Evolutionary conservation across 805 yeast genomes (phyloP).

Genomic region (Saccharomyces eubayanus): DNA sequence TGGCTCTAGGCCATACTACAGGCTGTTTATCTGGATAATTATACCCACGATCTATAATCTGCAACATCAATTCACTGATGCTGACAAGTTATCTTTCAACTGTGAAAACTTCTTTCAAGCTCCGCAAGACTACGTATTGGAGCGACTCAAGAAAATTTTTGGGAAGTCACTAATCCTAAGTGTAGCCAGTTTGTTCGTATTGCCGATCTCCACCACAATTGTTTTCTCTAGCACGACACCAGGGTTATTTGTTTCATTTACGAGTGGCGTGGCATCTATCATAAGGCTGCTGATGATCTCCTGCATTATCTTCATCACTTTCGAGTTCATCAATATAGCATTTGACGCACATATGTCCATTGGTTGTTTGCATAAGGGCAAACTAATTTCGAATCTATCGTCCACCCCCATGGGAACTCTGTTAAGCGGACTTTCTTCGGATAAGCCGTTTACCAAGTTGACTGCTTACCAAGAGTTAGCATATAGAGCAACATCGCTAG

Average conservation of each 20-base stretch:
- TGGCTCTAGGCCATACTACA: constrained; percentile 4
- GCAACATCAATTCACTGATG: constrained; percentile 46
- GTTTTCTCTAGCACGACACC: constrained; percentile 33
- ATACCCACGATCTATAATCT: constrained; percentile 40
- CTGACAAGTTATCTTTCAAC: constrained; percentile 44
- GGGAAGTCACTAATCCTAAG: constrained; percentile 28
- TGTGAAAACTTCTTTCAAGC: constrained; percentile 33
- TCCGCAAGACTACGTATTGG: constrained; percentile 30
- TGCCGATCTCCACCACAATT: constrained; percentile 19
- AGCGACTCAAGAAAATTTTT: constrained; percentile 27
- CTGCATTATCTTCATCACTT: constrained; percentile 32
- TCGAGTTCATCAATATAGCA: constrained; percentile 51
- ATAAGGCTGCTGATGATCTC: constrained; percentile 30
- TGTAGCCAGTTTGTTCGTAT: constrained; percentile 25
- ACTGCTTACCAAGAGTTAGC: constrained; percentile 75
- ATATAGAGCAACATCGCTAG: constrained; percentile 46
- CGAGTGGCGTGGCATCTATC: constrained; percentile 25
- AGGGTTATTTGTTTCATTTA: constrained; percentile 35
- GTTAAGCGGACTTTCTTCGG: constrained; percentile 52
- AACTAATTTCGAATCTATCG: constrained; percentile 46
- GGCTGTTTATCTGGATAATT: constrained; percentile 29
- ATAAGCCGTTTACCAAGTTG: constrained; percentile 41
- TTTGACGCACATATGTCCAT: constrained; percentile 60
- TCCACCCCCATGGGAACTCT: constrained; percentile 57
- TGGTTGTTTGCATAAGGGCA: constrained; percentile 63